Evolutionary conservation across 495 filamentous ascomycete species (phyloP).

Genomic region (Sabuloglossum arenarium): DNA sequence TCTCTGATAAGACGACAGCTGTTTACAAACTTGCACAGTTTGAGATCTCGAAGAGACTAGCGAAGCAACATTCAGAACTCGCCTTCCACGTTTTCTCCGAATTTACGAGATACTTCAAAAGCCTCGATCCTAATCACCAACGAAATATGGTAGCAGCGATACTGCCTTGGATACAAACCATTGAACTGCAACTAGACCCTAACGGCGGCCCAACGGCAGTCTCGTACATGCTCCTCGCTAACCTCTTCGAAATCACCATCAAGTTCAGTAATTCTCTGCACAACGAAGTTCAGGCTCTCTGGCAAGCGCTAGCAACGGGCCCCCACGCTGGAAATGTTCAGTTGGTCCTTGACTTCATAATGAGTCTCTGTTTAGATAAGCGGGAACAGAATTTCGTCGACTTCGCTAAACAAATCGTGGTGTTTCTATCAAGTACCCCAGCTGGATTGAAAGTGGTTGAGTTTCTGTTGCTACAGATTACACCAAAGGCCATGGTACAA

Average conservation of each 20-base stretch:
- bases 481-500: conserved; percentile 75
- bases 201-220: conserved; percentile 73
- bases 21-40: conserved; percentile 96
- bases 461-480: conserved; percentile 75
- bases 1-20: conserved; percentile 93
- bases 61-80: conserved; percentile 67
- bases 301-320: conserved; percentile 89
- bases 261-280: conserved; percentile 71
- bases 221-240: conserved; percentile 90
- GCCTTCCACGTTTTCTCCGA: conserved; percentile 91
- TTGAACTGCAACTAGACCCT: conserved; percentile 86
- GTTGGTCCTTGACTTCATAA: conserved; percentile 87
- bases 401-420: conserved; percentile 92
- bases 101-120: conserved; percentile 78
- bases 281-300: conserved; percentile 92
- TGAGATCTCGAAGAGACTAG: conserved; percentile 79
- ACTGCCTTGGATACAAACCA: conserved; percentile 86
- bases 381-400: conserved; percentile 95
- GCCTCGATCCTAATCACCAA: conserved; percentile 56
- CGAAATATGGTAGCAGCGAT: conserved; percentile 88
- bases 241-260: conserved; percentile 91
- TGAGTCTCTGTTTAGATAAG: conserved; percentile 73
- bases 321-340: conserved; percentile 90
- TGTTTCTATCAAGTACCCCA: conserved; percentile 79
- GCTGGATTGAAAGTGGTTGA: conserved; percentile 86